phyloP scores from a whole-genome alignment of 352 stramenopile genomes.

The Peronospora tabacina region DNA sequence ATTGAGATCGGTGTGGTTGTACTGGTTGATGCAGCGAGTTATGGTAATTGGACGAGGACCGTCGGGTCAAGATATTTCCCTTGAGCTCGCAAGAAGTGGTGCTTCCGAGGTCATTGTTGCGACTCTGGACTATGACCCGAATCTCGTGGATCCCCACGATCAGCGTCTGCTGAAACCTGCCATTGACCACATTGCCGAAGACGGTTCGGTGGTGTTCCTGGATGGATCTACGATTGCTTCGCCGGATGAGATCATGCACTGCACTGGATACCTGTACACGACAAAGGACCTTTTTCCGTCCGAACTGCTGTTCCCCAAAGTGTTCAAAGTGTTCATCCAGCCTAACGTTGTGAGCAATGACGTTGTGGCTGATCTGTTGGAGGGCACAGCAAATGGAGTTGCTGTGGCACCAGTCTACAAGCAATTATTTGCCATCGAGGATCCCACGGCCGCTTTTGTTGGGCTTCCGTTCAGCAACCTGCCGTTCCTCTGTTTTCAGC shows the following conservation, averaged over 20 bases:
- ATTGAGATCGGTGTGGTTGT: slow-evolving; percentile 1
- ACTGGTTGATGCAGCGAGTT: slow-evolving; percentile 26
- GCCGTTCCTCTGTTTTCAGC: slow-evolving; percentile 72
- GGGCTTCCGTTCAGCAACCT: slow-evolving; percentile 69
- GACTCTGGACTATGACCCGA: slow-evolving; percentile 34
- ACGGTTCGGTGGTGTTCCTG: slow-evolving; percentile 48
- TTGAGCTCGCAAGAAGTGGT: slow-evolving; percentile 43
- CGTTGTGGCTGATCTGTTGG: slow-evolving; percentile 26
- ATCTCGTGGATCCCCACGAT: slow-evolving; percentile 21
- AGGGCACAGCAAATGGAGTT: slow-evolving; percentile 23
- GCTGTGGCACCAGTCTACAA: slow-evolving; percentile 67
- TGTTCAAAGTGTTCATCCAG: slow-evolving; percentile 14
- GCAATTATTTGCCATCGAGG: slow-evolving; percentile 70
- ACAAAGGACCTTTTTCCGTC: slow-evolving; percentile 42
- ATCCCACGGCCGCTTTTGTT: slow-evolving; percentile 62
- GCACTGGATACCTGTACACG: slow-evolving; percentile 68
- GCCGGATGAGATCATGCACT: slow-evolving; percentile 72
- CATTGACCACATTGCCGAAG: slow-evolving; percentile 40
- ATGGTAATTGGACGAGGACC: slow-evolving; percentile 59
- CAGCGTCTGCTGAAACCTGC: slow-evolving; percentile 47
- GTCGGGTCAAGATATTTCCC: slow-evolving; percentile 72
- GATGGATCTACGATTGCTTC: slow-evolving; percentile 43
- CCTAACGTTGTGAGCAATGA: slow-evolving; percentile 21
- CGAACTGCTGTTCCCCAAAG: slow-evolving; percentile 41
- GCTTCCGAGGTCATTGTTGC: slow-evolving; percentile 55